phyloP scores from a whole-genome alignment of 23 red algal species.

The Gracilaria domingensis region DNA sequence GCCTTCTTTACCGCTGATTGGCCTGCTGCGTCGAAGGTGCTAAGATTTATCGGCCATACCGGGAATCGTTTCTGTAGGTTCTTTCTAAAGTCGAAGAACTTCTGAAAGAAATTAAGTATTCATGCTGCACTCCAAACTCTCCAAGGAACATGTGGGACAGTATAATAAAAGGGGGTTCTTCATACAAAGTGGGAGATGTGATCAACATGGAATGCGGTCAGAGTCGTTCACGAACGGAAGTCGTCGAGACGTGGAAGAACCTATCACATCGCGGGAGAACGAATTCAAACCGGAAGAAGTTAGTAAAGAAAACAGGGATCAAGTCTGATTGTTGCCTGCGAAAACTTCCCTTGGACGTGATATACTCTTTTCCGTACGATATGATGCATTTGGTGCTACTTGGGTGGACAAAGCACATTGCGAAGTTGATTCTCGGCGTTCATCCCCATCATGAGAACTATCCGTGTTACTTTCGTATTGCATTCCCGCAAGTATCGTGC shows the following conservation, averaged over 20 bases:
- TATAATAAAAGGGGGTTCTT: background rate
- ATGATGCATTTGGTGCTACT: conserved; percentile 8
- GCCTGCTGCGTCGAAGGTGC: conserved; percentile 20
- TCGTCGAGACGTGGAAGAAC: background rate
- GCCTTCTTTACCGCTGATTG: conserved; percentile 9
- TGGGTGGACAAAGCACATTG: conserved; percentile 15
- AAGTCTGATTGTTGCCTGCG: background rate
- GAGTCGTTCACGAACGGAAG: background rate
- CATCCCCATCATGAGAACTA: background rate
- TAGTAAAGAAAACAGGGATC: background rate
- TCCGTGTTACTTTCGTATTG: background rate
- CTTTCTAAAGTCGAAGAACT: background rate
- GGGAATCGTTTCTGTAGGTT: conserved; percentile 1
- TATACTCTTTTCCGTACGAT: conserved; percentile 11
- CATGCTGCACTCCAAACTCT: background rate
- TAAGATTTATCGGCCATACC: conserved; percentile 1
- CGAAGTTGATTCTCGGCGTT: background rate
- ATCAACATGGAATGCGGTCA: background rate
- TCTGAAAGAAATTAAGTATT: background rate
- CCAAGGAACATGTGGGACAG: background rate
- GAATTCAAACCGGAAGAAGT: background rate
- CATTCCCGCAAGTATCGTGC: background rate
- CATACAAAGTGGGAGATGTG: background rate
- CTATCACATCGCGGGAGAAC: background rate
- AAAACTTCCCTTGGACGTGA: background rate